Conservation (phyloP, 2,329 filamentous ascomycete genomes). For the Polytolypa hystricis region DNA sequence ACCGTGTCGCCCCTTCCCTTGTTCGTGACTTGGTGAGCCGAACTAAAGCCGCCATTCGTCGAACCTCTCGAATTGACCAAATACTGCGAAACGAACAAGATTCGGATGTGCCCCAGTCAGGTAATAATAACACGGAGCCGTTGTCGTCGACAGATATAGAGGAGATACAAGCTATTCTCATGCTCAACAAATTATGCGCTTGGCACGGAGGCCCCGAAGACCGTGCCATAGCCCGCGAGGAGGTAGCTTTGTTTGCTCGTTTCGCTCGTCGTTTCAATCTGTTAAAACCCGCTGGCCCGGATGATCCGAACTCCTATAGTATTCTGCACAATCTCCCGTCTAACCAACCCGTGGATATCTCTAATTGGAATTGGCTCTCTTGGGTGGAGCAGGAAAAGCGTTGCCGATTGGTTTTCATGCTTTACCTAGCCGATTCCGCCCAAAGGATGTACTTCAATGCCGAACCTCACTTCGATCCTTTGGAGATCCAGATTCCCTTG, state of each 20-base stretch:
- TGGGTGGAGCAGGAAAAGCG: conserved; percentile 65
- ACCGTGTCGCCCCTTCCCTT: conserved; percentile 47
- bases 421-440: conserved; percentile 54
- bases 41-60: conserved; percentile 37
- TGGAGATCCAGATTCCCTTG: conserved; percentile 56
- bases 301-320: conserved; percentile 42
- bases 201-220: conserved; percentile 62
- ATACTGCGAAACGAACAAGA: conserved; percentile 7
- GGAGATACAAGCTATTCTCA: conserved; percentile 55
- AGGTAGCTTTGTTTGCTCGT: conserved; percentile 46
- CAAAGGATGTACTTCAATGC: conserved; percentile 62
- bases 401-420: conserved; percentile 52
- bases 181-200: conserved; percentile 51
- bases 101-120: conserved; percentile 7
- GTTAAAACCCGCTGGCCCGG: conserved; percentile 41
- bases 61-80: conserved; percentile 16
- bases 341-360: conserved; percentile 36
- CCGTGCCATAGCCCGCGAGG: conserved; percentile 50
- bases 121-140: too few relatives aligned
- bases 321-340: conserved; percentile 48
- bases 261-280: conserved; percentile 49
- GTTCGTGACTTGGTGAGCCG: conserved; percentile 59
- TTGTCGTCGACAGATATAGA: conserved; percentile 39
- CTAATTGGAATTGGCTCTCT: conserved; percentile 51
- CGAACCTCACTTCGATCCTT: conserved; percentile 50